Conservation (phyloP, 169 alveolate species). For the Eimeria falciformis region DNA sequence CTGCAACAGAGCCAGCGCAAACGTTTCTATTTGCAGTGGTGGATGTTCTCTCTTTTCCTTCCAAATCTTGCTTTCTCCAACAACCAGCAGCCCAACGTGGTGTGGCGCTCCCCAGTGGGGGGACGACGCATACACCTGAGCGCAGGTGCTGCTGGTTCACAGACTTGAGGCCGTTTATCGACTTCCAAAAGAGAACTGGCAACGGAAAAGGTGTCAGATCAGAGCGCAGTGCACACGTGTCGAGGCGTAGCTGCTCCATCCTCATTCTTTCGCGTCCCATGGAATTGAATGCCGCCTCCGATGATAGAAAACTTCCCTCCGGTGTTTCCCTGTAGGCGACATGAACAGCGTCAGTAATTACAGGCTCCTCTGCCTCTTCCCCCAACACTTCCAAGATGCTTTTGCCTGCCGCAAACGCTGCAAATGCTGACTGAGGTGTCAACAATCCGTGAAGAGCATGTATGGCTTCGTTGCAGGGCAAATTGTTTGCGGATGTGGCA, state of each 20-base stretch:
- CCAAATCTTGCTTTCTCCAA: background rate
- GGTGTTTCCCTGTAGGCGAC: background rate
- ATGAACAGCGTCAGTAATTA: background rate
- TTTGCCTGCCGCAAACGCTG: constrained; percentile 21
- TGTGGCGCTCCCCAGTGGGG: background rate
- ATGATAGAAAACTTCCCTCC: background rate
- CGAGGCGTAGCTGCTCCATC: background rate
- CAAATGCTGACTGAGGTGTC: background rate
- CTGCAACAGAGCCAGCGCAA: background rate
- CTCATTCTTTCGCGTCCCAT: background rate
- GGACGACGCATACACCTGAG: background rate
- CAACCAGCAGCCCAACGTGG: background rate
- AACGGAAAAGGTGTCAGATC: background rate
- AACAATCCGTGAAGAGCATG: constrained; percentile 5
- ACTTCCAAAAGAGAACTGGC: background rate
- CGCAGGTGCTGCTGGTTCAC: background rate
- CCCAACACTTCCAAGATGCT: background rate
- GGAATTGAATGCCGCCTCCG: background rate
- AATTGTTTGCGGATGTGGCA: background rate
- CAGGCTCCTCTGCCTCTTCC: background rate
- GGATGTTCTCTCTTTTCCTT: too few species aligned
- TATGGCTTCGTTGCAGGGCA: background rate
- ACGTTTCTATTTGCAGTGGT: too few species aligned
- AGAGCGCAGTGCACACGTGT: background rate
- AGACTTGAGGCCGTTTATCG: background rate